phyloP scores from a whole-genome alignment of 305 asterid species.

The Nicotiana rustica region DNA sequence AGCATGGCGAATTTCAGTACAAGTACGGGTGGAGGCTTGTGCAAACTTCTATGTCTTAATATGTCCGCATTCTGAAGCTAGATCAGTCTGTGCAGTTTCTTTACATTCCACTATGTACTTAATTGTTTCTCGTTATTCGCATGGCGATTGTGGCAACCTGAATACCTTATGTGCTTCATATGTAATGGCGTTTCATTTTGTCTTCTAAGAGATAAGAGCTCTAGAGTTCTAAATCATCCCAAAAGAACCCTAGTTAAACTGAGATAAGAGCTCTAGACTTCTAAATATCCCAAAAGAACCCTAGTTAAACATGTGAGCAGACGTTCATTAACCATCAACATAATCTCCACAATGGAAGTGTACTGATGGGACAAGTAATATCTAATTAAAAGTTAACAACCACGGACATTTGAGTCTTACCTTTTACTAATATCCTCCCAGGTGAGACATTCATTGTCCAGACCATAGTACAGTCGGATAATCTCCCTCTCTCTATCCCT shows the following conservation, averaged over 20 bases:
- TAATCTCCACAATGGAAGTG: not conserved
- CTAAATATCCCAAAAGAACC: not conserved
- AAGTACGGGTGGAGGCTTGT: not conserved
- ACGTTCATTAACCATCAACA: not conserved
- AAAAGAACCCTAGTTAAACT: not conserved
- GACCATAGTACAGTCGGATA: constrained; percentile 86
- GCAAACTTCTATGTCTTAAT: not conserved
- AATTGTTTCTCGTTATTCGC: not conserved
- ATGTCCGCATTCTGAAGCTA: not conserved
- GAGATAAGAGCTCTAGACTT: not conserved
- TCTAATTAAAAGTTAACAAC: not conserved
- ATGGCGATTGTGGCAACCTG: not conserved
- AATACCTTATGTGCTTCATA: constrained; percentile 1
- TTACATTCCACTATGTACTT: not conserved
- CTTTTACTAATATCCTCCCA: constrained; percentile 98
- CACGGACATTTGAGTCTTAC: constrained; percentile 44
- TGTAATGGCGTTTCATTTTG: not conserved
- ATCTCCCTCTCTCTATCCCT: constrained; percentile 86
- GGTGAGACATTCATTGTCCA: constrained; percentile 88
- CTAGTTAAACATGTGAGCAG: not conserved
- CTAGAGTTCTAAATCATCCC: constrained; percentile 1
- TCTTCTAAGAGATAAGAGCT: not conserved
- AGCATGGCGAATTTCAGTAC: not conserved
- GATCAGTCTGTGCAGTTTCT: not conserved
- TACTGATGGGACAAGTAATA: not conserved